These are phyloP conservation scores for Flaveria robusta DNA, from an alignment of 129 eudicot species.

Conservation along the genomic window DNA sequence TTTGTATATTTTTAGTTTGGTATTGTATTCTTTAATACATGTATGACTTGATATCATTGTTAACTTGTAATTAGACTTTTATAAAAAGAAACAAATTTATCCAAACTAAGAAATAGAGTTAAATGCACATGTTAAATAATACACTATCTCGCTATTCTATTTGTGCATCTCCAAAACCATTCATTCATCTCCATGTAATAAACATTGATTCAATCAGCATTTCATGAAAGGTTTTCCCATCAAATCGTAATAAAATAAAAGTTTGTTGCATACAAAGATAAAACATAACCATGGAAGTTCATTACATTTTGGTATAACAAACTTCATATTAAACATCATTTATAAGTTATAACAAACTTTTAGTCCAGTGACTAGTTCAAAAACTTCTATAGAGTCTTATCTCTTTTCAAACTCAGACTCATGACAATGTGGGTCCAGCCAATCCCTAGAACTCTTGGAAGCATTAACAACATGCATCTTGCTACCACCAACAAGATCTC, in stretches of 20 bases:
- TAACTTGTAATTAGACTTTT: no score
- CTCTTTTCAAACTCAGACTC: slow-evolving; percentile 79
- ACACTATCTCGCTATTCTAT: no score
- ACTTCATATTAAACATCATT: not conserved
- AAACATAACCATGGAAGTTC: not conserved
- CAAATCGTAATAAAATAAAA: not conserved
- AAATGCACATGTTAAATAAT: no score
- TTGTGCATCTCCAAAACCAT: no score
- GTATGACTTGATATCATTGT: no score
- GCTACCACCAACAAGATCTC: slow-evolving; percentile 83
- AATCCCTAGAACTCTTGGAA: slow-evolving; percentile 68
- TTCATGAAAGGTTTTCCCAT: not conserved
- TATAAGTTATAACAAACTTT: not conserved
- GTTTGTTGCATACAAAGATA: not conserved
- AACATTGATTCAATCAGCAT: no score
- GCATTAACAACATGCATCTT: slow-evolving; percentile 39
- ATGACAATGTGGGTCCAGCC: slow-evolving; percentile 97
- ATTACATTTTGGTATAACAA: not conserved
- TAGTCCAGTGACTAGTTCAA: not conserved
- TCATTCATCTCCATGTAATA: not conserved
- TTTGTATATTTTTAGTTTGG: no score
- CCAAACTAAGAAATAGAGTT: no score
- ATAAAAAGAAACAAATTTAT: no score
- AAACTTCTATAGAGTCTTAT: slow-evolving; percentile 18
- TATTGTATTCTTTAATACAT: not conserved